A percentile compares a stretch with the other conserved stretches of the same genome.
phyloP scores from a whole-genome alignment of 345 rosid genomes.

The Pugionium dolabratum region DNA sequence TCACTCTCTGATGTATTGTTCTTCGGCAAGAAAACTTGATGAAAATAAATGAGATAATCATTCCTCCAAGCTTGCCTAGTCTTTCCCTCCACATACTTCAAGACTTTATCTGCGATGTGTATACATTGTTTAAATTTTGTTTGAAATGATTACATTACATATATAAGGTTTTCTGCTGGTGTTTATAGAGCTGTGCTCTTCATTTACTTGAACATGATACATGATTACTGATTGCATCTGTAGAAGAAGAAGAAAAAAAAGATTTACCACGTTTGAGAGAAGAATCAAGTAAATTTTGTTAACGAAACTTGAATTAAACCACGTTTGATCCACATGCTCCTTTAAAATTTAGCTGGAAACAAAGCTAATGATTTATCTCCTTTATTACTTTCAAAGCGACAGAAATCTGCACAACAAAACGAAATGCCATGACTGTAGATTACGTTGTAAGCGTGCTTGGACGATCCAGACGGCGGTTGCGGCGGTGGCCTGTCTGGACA shows the following conservation, averaged over 20 bases:
- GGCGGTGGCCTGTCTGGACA: neutral
- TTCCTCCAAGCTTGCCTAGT: neutral
- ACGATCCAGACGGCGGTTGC: neutral
- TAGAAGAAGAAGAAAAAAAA: neutral
- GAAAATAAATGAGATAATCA: neutral
- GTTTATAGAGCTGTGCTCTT: neutral
- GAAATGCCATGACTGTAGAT: no score
- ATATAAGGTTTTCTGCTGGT: constrained; percentile 3
- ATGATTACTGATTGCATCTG: neutral
- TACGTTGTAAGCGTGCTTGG: neutral
- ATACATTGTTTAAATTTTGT: constrained; percentile 30
- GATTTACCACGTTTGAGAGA: neutral
- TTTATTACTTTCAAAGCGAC: no score
- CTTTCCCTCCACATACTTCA: neutral
- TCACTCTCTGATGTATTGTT: constrained; percentile 40
- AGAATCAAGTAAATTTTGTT: neutral
- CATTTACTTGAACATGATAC: constrained; percentile 1
- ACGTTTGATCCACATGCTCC: no score
- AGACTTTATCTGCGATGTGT: constrained; percentile 22
- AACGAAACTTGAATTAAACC: no score
- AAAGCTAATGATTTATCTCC: no score
- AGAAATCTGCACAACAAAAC: no score
- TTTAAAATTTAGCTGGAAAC: no score
- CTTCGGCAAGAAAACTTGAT: constrained; percentile 31
- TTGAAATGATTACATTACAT: constrained; percentile 16